Percentiles rank a stretch among this genome's conserved stretches.
Conservation (phyloP, 768 basidiomycete species). For the Leccinum aurantiacum region DNA sequence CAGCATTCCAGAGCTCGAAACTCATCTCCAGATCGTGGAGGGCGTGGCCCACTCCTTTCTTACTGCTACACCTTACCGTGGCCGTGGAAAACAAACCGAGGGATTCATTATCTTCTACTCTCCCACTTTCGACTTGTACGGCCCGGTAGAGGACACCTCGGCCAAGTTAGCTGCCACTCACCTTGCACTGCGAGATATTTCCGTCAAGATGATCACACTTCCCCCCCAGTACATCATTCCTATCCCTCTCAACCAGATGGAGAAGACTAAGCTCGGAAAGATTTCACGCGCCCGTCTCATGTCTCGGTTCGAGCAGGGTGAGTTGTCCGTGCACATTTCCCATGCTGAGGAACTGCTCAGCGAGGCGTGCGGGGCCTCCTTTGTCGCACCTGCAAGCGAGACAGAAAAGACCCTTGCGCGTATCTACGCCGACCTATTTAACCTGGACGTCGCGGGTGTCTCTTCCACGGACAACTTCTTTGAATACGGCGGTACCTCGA, state of each 20-base stretch:
- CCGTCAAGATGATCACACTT: background rate
- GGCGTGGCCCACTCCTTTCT: background rate
- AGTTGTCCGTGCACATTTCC: background rate
- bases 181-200: background rate
- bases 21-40: background rate
- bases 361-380: background rate
- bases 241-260: background rate
- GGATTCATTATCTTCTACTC: conserved; percentile 1
- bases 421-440: background rate
- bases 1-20: background rate
- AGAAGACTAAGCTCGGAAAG: background rate
- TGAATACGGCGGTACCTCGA: background rate
- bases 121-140: background rate
- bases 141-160: background rate
- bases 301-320: background rate
- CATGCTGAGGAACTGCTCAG: background rate
- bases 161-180: background rate
- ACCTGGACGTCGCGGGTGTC: background rate
- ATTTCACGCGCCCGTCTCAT: background rate
- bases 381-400: background rate
- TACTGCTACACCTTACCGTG: background rate
- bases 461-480: background rate
- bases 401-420: background rate
- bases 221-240: background rate
- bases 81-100: background rate